A percentile compares a stretch with the other conserved stretches of the same genome.
phyloP scores from a whole-genome alignment of 176 grass and related monocot genomes.

The Juncus inflexus region DNA sequence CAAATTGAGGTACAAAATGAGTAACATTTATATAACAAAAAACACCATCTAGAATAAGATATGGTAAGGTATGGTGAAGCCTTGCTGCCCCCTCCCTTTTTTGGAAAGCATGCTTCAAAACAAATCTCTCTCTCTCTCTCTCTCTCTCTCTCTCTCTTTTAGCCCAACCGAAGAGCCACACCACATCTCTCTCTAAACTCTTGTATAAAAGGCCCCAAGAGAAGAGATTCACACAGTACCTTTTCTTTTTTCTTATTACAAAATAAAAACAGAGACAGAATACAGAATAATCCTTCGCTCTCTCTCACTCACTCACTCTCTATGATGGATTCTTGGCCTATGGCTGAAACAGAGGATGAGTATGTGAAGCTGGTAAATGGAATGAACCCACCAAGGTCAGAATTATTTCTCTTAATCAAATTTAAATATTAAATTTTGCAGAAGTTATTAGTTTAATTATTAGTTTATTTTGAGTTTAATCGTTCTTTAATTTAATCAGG shows the following conservation, averaged over 20 bases:
- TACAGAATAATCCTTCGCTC: not conserved
- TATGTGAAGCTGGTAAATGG: slow-evolving; percentile 52
- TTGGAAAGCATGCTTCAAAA: slow-evolving; percentile 8
- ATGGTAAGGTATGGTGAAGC: slow-evolving; percentile 30
- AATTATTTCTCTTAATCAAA: not conserved
- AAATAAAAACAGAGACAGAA: not conserved
- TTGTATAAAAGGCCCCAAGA: too few relatives aligned
- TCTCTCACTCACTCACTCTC: slow-evolving; percentile 1
- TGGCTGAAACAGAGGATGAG: slow-evolving; percentile 45
- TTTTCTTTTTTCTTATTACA: too few relatives aligned
- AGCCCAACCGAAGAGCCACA: too few relatives aligned
- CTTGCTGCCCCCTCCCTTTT: not conserved
- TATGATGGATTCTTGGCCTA: slow-evolving; percentile 36
- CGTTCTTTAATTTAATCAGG: slow-evolving; percentile 14
- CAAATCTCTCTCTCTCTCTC: slow-evolving; percentile 10
- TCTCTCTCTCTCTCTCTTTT: slow-evolving; percentile 2
- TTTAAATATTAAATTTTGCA: slow-evolving; percentile 1
- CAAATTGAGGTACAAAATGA: slow-evolving; percentile 8
- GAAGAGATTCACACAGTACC: too few relatives aligned
- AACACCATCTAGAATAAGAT: slow-evolving; percentile 22
- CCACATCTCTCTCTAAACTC: too few relatives aligned
- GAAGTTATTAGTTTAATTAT: not conserved
- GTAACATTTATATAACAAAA: slow-evolving; percentile 3
- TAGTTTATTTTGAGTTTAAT: not conserved
- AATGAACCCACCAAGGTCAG: slow-evolving; percentile 51